Evolutionary conservation across 768 basidiomycete genomes (phyloP), one percentile per base, ranked within the genome.

Genomic region (Trametes maxima): DNA sequence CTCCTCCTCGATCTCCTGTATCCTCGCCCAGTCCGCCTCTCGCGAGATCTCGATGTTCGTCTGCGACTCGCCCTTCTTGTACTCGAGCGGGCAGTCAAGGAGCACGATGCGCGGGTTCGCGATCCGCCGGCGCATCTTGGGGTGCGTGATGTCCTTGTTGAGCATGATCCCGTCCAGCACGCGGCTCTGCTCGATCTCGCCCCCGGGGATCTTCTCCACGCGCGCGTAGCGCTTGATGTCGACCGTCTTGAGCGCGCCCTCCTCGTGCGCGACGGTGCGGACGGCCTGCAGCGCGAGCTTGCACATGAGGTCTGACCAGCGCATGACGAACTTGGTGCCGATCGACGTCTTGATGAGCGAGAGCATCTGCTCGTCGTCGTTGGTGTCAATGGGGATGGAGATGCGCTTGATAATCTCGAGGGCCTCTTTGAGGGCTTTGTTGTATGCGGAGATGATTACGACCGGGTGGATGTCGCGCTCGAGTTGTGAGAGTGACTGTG

Each of bases 231-330:
- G 90, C 79, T 99, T 98, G 77, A 99, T 93, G 73, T 98, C 97
- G 57, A 98, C 93, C 2, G 93, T 93, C 73, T 90, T 92, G 70
- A 89, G 79, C 12, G 88, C 86, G 17, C 80, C 84, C 17, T 88
- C 87, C 42, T 92, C 89, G 44, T 84, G 82, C 1, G 94, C 83
- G 53, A 99, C 96, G 4, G 87, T 93, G 17, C 90, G 87, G 7
- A 98, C 92, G 4, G 97, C 96, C 65, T 96, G 84, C 16, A 99
- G 80, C 0, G 97, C 97, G 52, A 99, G 88, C 64, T 80, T 85
- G 76, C 96, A 98, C 97, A 98, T 99, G 64, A 98, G 87, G 71
- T 96, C 95, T 0, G 89, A 89, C 97, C 97, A 98, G 42, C 97
- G 87, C 28, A 86, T 87, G 68, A 95, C 94, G 71, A 98, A 98